Evolutionary conservation across 345 rosid species (phyloP).

Genomic region (Capsella bursapastoris): DNA sequence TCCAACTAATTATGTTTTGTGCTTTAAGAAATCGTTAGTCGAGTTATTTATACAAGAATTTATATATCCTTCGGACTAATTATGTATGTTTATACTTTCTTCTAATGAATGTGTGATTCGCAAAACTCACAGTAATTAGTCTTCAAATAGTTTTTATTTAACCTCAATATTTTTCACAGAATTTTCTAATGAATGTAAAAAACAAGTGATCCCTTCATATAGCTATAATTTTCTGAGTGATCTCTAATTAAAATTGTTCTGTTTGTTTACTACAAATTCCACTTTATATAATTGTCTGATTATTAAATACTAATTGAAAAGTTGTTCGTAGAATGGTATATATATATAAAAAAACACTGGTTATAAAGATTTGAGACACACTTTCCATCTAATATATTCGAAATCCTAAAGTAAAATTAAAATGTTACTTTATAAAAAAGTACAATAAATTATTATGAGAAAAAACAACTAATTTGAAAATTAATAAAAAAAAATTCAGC

Average conservation of each 20-base stretch:
- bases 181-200: neutral
- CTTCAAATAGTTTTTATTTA: neutral
- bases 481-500: constrained; percentile 5
- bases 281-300: neutral
- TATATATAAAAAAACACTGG: neutral
- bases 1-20: neutral
- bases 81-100: neutral
- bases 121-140: too few relatives aligned
- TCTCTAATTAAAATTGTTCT: too few relatives aligned
- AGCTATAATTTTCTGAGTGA: neutral
- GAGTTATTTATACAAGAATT: neutral
- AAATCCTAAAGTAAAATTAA: neutral
- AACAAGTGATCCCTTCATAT: neutral
- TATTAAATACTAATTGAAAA: neutral
- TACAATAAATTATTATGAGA: neutral
- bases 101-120: too few relatives aligned
- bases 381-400: constrained; percentile 27
- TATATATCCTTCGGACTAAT: neutral
- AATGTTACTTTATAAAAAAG: neutral
- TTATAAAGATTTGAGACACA: constrained; percentile 15
- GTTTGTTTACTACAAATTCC: neutral
- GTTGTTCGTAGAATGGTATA: neutral
- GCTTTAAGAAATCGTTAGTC: neutral
- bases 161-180: neutral
- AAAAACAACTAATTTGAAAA: neutral